Conservation (phyloP, 1,284 basidiomycete species). For the Ganoderma meredithae region DNA sequence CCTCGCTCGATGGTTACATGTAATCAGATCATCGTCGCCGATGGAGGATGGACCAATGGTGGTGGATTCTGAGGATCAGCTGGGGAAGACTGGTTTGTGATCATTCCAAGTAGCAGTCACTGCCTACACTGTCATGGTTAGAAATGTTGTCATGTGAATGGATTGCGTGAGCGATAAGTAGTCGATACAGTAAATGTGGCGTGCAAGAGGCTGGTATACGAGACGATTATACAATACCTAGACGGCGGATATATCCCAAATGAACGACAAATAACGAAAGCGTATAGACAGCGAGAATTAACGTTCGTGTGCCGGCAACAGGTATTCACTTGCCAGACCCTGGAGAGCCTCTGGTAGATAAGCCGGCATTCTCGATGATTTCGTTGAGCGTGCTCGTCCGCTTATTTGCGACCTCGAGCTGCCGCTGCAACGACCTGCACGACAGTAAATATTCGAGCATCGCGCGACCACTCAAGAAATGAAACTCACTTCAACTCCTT, state of each 20-base stretch:
- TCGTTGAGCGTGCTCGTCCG: constrained; percentile 70
- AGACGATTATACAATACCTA: constrained; percentile 32
- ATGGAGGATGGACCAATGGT: constrained; percentile 42
- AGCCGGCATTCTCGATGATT: constrained; percentile 57
- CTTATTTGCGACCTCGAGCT: constrained; percentile 75
- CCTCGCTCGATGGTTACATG: not conserved
- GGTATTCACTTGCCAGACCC: constrained; percentile 18
- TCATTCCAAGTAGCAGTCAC: not conserved
- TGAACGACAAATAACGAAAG: constrained; percentile 18
- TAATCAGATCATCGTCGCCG: constrained; percentile 39
- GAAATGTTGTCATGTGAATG: not conserved
- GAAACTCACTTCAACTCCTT: constrained; percentile 68
- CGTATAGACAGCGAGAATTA: constrained; percentile 25
- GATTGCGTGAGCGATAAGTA: constrained; percentile 24
- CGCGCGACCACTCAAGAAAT: not conserved
- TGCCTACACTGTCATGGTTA: not conserved
- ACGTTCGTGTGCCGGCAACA: not conserved
- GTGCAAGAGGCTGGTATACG: constrained; percentile 26
- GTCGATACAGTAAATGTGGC: constrained; percentile 31
- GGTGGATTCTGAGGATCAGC: not conserved
- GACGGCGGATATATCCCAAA: constrained; percentile 15
- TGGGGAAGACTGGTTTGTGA: not conserved
- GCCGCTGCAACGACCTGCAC: constrained; percentile 68
- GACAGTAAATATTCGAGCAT: constrained; percentile 19
- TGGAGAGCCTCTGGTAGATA: constrained; percentile 44